Base-by-base conservation (phyloP, 441 rosid genomes). In the Brassica balearica region DNA sequence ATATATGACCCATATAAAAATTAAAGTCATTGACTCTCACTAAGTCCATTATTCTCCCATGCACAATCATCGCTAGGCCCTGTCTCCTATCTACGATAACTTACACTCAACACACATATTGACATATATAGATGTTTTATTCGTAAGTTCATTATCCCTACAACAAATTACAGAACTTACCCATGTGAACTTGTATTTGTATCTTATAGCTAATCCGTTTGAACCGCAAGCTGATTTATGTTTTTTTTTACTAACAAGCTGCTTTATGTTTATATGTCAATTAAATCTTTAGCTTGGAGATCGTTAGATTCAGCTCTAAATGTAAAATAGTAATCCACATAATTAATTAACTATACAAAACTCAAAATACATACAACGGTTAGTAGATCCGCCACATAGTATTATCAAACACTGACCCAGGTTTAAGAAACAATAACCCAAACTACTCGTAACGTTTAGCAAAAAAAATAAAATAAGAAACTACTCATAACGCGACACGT, bases 11-110 rank as follows among this genome's bases (percentile, higher is more conserved):
- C 80, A 70, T 77, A 38, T 38, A 38, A 38, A 71, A 71, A 64
- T 27, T 6, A 15, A 71, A 25, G 68, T 77, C 76, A 71, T 77
- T 27, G 59, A 51, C 71, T 70, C 58, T 51, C 46, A 62, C 58
- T 71, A 77, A 71, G 60, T 71, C 72, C 76, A 65, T 64, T 63
- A 55, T 71, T 65, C 76, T 43, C 71, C 71, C 76, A 71, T 51
- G 56, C 56, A 51, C 34, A 38, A 55, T 22, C 41, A 65, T 55
- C 71, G 23, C 32, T 38, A 77, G 81, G 76, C 65, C 76, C 76
- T 25, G 72, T 60, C 80, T 70, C 12, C 61, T 56, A 77, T 56
- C 65, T 63, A 76, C 68, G 32, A 63, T 63, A 51, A 63, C 55
- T 20, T 53, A 32, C 22, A 51, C 58, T 63, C 65, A 34, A 3